Conservation (phyloP, 352 stramenopile species). For the Blastocystis sp. region DNA sequence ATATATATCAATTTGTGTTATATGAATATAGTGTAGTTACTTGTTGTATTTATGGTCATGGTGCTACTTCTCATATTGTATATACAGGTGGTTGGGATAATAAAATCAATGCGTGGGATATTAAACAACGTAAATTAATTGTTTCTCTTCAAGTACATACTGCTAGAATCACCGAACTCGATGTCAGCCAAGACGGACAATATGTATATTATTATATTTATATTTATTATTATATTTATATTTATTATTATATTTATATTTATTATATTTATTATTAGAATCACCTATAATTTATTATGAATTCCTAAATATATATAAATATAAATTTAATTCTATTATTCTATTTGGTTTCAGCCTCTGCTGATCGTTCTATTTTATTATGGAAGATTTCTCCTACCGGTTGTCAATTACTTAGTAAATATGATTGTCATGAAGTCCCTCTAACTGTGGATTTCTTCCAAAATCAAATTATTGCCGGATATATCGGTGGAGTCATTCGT, state of each 20-base stretch:
- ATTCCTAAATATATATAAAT: too few relatives aligned
- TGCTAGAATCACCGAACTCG: constrained; percentile 19
- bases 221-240: too few relatives aligned
- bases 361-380: constrained; percentile 10
- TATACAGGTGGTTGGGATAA: constrained; percentile 28
- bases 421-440: constrained; percentile 9
- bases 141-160: constrained; percentile 3
- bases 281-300: too few relatives aligned
- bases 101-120: constrained; percentile 6
- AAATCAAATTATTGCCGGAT: constrained; percentile 2
- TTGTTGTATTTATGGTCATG: constrained; percentile 12
- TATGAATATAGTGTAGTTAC: constrained; percentile 6
- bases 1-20: too few relatives aligned
- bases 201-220: neutral
- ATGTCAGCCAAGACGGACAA: constrained; percentile 11
- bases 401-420: neutral
- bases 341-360: constrained; percentile 2
- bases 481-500: constrained; percentile 15
- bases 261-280: too few relatives aligned
- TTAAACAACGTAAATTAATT: neutral
- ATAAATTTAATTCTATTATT: too few relatives aligned
- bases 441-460: neutral
- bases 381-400: constrained; percentile 9
- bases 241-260: too few relatives aligned
- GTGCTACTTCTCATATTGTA: neutral